phyloP scores from a whole-genome alignment of 1,284 basidiomycete genomes.

The Puccinia sorghi region DNA sequence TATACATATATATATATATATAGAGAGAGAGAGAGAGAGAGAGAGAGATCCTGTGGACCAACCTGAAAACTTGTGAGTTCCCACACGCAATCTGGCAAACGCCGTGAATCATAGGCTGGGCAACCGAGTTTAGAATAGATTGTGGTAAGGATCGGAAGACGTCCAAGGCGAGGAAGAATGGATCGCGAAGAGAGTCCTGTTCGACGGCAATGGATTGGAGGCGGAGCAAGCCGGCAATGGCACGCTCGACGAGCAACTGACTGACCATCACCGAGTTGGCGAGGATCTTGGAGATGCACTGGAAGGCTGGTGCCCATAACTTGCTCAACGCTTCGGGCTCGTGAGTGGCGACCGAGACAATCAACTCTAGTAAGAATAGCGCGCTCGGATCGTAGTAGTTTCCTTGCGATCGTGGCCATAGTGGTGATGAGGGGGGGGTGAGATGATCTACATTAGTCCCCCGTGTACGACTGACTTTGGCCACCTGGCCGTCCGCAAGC shows the following conservation, averaged over 20 bases:
- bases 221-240: conserved; percentile 82
- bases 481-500: conserved; percentile 14
- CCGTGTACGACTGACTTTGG: conserved; percentile 70
- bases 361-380: conserved; percentile 88
- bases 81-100: conserved; percentile 75
- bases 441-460: neutral
- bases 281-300: conserved; percentile 80
- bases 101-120: conserved; percentile 86
- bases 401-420: conserved; percentile 61
- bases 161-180: conserved; percentile 90
- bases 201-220: conserved; percentile 76
- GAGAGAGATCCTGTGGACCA: conserved; percentile 47
- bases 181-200: conserved; percentile 78
- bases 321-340: conserved; percentile 49
- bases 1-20: neutral
- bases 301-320: conserved; percentile 82
- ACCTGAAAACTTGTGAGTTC: conserved; percentile 72
- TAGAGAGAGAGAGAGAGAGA: too few species aligned
- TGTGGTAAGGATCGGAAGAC: conserved; percentile 77
- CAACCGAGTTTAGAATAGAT: conserved; percentile 75
- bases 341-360: conserved; percentile 81
- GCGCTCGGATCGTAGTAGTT: conserved; percentile 86
- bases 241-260: conserved; percentile 88
- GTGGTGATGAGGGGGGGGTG: conserved; percentile 41
- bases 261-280: conserved; percentile 78